A percentile compares a stretch with the other conserved stretches of the same genome.
phyloP scores from a whole-genome alignment of 495 filamentous ascomycete genomes.

The Neurospora sp. region DNA sequence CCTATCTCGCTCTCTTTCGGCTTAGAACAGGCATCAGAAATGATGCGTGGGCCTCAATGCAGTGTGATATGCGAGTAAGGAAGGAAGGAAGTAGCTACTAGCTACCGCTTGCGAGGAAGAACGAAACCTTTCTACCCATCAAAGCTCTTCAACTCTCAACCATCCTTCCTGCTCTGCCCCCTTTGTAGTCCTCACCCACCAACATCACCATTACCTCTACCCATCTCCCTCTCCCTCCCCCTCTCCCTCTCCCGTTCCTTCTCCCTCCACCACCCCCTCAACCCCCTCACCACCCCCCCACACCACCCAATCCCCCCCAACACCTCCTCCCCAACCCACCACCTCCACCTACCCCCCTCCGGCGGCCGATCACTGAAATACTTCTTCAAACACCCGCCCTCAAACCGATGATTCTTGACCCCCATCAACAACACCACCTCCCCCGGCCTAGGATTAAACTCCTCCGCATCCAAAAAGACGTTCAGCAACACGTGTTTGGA shows the following conservation, averaged over 20 bases:
- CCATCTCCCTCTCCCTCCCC: conserved; percentile 10
- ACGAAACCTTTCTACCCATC: too few species aligned
- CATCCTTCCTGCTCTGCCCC: neutral
- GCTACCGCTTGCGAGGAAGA: too few species aligned
- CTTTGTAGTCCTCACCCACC: neutral
- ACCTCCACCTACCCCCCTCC: conserved; percentile 12
- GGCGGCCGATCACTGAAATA: conserved; percentile 29
- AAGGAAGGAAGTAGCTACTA: neutral
- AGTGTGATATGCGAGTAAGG: neutral
- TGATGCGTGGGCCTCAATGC: neutral
- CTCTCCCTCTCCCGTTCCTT: conserved; percentile 10
- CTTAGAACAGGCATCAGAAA: neutral
- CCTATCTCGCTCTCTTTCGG: neutral
- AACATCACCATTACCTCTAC: neutral
- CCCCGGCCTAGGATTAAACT: conserved; percentile 28
- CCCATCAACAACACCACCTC: conserved; percentile 34
- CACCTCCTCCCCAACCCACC: conserved; percentile 33
- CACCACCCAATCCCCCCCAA: conserved; percentile 25
- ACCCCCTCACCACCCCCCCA: conserved; percentile 23
- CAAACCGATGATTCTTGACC: conserved; percentile 38
- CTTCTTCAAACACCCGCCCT: conserved; percentile 38
- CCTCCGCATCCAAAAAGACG: conserved; percentile 34
- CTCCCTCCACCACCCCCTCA: conserved; percentile 32
- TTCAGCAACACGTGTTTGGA: conserved; percentile 33
- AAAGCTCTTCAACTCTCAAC: too few species aligned